Conservation (phyloP, 805 yeast species). For the Pichia membranifaciens region DNA sequence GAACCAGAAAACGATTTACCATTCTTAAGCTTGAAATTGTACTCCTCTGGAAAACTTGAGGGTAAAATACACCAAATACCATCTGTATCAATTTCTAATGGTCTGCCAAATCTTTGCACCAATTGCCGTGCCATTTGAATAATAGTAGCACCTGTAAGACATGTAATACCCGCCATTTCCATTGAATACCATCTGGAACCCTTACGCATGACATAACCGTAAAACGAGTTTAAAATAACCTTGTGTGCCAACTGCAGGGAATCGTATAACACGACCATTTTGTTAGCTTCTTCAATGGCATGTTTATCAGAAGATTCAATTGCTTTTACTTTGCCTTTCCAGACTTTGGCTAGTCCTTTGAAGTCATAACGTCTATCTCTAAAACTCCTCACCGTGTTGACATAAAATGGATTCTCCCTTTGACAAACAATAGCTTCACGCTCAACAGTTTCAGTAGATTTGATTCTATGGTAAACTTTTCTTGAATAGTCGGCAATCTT, state of each 20-base stretch:
- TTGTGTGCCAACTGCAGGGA: conserved; percentile 95
- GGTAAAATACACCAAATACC: conserved; percentile 99
- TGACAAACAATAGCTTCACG: conserved; percentile 95
- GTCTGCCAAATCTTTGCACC: conserved; percentile 91
- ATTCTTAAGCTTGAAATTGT: conserved; percentile 57
- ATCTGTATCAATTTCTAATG: conserved; percentile 94
- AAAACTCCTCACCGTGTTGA: conserved; percentile 87
- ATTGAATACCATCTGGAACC: conserved; percentile 99
- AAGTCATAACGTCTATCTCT: conserved; percentile 95
- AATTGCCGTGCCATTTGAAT: conserved; percentile 93
- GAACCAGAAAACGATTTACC: conserved; percentile 77
- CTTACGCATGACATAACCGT: conserved; percentile 98
- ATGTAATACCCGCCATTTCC: conserved; percentile 99
- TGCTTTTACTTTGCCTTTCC: conserved; percentile 76
- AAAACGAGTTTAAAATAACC: conserved; percentile 91
- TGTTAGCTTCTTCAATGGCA: conserved; percentile 81
- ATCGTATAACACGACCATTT: conserved; percentile 90
- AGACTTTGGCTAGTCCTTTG: conserved; percentile 85
- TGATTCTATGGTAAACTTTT: conserved; percentile 76
- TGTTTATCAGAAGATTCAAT: conserved; percentile 49
- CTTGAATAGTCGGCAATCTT: conserved; percentile 78
- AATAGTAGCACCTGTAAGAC: conserved; percentile 95
- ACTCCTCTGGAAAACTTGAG: conserved; percentile 86
- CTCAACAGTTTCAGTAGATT: conserved; percentile 76
- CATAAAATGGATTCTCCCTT: conserved; percentile 95